These are phyloP conservation scores for Zygotorulaspora sp. DNA, from an alignment of 805 yeast species.

Conservation along the genomic window DNA sequence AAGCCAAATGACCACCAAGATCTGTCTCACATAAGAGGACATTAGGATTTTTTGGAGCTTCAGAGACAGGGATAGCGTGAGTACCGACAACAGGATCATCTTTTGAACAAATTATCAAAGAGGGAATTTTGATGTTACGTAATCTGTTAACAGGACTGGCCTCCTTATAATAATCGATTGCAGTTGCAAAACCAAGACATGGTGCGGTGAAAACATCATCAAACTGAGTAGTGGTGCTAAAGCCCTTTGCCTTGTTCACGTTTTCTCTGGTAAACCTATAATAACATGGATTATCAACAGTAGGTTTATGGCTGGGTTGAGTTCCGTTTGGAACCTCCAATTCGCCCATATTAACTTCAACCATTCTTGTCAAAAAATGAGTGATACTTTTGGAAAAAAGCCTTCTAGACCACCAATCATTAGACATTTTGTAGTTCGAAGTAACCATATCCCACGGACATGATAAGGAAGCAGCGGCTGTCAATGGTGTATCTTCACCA, in stretches of 20 bases:
- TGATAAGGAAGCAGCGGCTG: constrained; percentile 57
- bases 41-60: constrained; percentile 53
- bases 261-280: constrained; percentile 33
- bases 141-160: constrained; percentile 60
- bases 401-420: constrained; percentile 38
- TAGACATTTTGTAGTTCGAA: constrained; percentile 43
- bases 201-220: constrained; percentile 60
- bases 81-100: constrained; percentile 63
- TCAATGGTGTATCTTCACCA: constrained; percentile 46
- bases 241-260: constrained; percentile 36
- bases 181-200: constrained; percentile 58
- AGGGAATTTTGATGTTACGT: constrained; percentile 55
- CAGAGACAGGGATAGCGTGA: constrained; percentile 46
- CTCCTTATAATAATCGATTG: constrained; percentile 57
- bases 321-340: constrained; percentile 29
- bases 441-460: constrained; percentile 71
- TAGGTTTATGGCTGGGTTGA: constrained; percentile 18
- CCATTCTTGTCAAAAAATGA: constrained; percentile 40
- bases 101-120: constrained; percentile 51
- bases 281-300: constrained; percentile 21
- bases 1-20: constrained; percentile 69
- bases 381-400: constrained; percentile 44
- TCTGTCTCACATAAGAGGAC: constrained; percentile 53
- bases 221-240: constrained; percentile 48
- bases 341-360: constrained; percentile 43